phyloP scores from a whole-genome alignment of 768 basidiomycete species.

The Boletus tomentosulus region DNA sequence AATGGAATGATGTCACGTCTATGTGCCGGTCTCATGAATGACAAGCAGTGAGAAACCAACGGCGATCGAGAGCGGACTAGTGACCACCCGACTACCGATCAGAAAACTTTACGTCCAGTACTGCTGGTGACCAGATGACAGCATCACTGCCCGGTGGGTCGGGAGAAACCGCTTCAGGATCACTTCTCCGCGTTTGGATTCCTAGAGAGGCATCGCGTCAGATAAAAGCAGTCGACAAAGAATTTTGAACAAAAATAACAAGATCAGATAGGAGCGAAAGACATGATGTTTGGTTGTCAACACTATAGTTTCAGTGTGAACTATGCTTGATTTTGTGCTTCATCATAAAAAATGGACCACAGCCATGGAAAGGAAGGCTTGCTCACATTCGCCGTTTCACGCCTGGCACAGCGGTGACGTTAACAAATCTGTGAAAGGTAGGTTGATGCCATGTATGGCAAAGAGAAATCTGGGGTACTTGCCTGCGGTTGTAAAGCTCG shows the following conservation, averaged over 20 bases:
- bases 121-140: background rate
- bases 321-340: slow-evolving; percentile 67
- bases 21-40: background rate
- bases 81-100: background rate
- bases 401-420: slow-evolving; percentile 81
- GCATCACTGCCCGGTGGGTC: background rate
- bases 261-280: slow-evolving; percentile 99
- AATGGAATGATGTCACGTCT: too few relatives aligned
- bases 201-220: slow-evolving; percentile 11
- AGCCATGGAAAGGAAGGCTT: slow-evolving; percentile 30
- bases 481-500: slow-evolving; percentile 87
- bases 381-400: slow-evolving; percentile 96
- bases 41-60: background rate
- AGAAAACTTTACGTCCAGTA: background rate
- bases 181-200: slow-evolving; percentile 14
- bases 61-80: background rate
- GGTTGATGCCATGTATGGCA: background rate
- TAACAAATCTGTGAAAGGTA: slow-evolving; percentile 64
- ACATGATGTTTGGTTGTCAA: slow-evolving; percentile 86
- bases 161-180: background rate
- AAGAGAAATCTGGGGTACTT: slow-evolving; percentile 28
- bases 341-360: slow-evolving; percentile 15
- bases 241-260: background rate
- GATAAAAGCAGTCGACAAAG: background rate
- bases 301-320: slow-evolving; percentile 91